phyloP scores from a whole-genome alignment of 352 stramenopile species.

The Phytophthora boehmeriae region DNA sequence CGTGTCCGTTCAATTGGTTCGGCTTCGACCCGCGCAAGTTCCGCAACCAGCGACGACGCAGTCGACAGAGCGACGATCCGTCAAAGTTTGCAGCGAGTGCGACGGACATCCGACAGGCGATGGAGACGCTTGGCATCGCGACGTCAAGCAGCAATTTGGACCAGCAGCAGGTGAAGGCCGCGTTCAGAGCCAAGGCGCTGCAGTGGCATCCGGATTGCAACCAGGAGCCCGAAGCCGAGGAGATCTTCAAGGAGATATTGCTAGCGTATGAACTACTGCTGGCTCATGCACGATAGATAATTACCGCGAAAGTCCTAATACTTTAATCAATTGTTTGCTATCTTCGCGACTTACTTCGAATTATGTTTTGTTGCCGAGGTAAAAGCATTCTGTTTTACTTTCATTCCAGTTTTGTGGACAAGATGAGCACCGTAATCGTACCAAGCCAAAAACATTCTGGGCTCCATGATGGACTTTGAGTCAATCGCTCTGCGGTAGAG shows the following conservation, averaged over 20 bases:
- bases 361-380: no score
- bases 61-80: conserved; percentile 7
- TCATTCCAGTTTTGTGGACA: no score
- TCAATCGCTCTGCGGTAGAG: no score
- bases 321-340: no score
- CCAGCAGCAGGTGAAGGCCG: conserved; percentile 47
- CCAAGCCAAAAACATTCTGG: no score
- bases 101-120: conserved; percentile 25
- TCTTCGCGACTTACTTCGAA: no score
- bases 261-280: conserved; percentile 89
- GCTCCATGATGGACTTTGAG: no score
- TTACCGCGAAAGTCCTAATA: no score
- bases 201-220: conserved; percentile 95
- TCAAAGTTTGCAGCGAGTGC: conserved; percentile 8
- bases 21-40: conserved; percentile 60
- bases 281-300: conserved; percentile 14
- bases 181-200: conserved; percentile 76
- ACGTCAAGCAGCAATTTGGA: not conserved
- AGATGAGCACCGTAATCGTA: no score
- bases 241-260: conserved; percentile 88
- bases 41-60: conserved; percentile 14
- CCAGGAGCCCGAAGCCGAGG: conserved; percentile 64
- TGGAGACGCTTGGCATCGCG: conserved; percentile 31
- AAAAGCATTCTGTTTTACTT: no score
- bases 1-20: conserved; percentile 75